phyloP scores from a whole-genome alignment of 495 filamentous ascomycete species.

The Penicillium cosmopolitanum region DNA sequence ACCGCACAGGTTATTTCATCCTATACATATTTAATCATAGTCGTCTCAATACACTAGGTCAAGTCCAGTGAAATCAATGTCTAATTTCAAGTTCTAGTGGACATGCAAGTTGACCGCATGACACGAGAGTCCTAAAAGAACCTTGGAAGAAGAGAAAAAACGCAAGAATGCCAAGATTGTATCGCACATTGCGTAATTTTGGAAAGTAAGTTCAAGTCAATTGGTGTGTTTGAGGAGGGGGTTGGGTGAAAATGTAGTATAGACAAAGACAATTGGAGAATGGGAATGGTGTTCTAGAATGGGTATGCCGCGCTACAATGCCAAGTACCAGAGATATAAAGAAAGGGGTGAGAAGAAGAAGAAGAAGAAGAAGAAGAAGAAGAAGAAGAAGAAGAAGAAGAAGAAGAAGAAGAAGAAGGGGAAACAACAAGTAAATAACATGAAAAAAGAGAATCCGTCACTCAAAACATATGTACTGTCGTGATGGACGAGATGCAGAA shows the following conservation, averaged over 20 bases:
- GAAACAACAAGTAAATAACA: neutral
- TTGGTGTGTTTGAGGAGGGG: too few relatives aligned
- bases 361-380: neutral
- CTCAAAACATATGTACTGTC: neutral
- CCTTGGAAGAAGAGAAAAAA: neutral
- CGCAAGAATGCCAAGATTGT: neutral
- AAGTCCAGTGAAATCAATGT: conserved; percentile 4
- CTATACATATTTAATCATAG: too few relatives aligned
- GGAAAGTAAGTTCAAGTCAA: too few relatives aligned
- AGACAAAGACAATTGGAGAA: conserved; percentile 1
- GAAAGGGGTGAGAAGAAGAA: neutral
- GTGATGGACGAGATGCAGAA: neutral
- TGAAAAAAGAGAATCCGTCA: neutral
- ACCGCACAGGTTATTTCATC: too few relatives aligned
- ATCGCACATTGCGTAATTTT: too few relatives aligned
- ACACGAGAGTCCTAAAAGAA: neutral
- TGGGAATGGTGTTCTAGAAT: conserved; percentile 9
- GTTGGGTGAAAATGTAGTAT: neutral
- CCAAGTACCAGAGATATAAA: conserved; percentile 3
- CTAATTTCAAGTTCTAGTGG: conserved; percentile 8
- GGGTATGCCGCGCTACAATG: conserved; percentile 21
- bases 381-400: too few relatives aligned
- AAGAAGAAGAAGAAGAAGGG: neutral
- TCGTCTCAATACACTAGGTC: too few relatives aligned
- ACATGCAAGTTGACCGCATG: conserved; percentile 1